Evolutionary conservation across 768 basidiomycete species (phyloP), one percentile per base, ranked within the genome.

Genomic region (Hortiboletus campestris): DNA sequence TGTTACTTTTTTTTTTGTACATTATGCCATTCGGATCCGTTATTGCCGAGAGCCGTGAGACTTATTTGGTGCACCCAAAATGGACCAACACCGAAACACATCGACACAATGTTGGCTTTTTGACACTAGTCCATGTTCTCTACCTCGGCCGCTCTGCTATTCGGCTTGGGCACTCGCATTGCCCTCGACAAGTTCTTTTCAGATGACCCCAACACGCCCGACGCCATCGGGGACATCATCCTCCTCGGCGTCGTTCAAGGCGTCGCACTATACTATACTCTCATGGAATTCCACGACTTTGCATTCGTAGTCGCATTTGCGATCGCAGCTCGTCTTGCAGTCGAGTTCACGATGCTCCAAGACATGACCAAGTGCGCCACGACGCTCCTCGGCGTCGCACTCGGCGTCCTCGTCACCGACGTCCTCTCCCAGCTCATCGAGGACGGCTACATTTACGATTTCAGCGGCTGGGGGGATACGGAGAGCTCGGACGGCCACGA

Each of bases 231-330:
- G 56, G 82, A 88, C 64, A 77, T 78, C 63, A 72, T 90, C 66
- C 82, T 92, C 53, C 72, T 81, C 48, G 89, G 89, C 48, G 78
- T 85, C 62, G 84, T 86, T 79, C 86, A 90, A 69, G 89, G 89
- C 47, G 82, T 88, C 59, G 85, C 81, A 25, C 75, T 92, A 49
- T 86, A 89, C 63, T 86, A 82, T 64, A 77, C 85, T 51, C 78
- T 82, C 58, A 82, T 74, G 63, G 76, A 80, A 66, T 77, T 78
- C 52, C 77, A 79, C 45, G 75, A 77, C 56, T 72, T 86, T 35
- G 78, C 80, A 36, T 71, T 86, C 63, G 73, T 78, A 47, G 80
- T 87, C 41, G 84, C 77, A 49, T 74, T 84, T 42, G 79, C 75
- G 46, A 82, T 89, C 59, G 76, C 76, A 40, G 79, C 75, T 4